Evolutionary conservation across 306 rosid species (phyloP), one percentile per base, ranked within the genome.

Genomic region (Lathyrus tuberosus): DNA sequence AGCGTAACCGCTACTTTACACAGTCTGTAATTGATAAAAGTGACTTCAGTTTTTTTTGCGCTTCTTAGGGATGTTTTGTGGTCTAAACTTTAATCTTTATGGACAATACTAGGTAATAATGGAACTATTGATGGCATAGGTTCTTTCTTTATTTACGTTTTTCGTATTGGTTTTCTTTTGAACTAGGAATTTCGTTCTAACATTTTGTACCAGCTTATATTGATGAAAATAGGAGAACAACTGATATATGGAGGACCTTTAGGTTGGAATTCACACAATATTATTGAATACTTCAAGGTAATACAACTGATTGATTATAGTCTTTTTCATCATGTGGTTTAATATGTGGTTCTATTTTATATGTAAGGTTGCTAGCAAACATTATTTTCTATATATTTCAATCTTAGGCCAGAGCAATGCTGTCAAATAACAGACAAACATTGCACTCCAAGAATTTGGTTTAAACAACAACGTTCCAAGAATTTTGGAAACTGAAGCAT

Each of bases 171-270:
- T 7, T 49, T 49, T 51, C 6, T 51, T 51, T 18, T 51, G 28
- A 51, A 9, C 12, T 4, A 8, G 13, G 5, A 26, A 8, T 51
- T 3, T 8, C 15, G 24, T 51, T 51, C 28, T 51, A 51, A 51
- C 13, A 51, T 70, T 68, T 48, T 62, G 44, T 38, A 37, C 28
- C 79, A 88, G 95, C 86, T 94, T 24, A 75, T 94, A 37, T 24
- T 94, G 68, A 76, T 94, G 95, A 94, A 94, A 83, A 88, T 96
- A 84, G 98, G 98, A 72, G 95, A 97, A 14, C 97, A 90, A 76
- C 76, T 88, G 69, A 94, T 94, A 67, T 90, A 94, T 74, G 74
- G 82, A 2, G 98, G 97, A 72, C 95, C 97, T 52, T 65, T 94
- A 67, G 98, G 98, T 41, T 84, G 83, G 44, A 84, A 94, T 65